phyloP scores from a whole-genome alignment of 2,329 filamentous ascomycete genomes.

The Aphanoascus verrucosus region DNA sequence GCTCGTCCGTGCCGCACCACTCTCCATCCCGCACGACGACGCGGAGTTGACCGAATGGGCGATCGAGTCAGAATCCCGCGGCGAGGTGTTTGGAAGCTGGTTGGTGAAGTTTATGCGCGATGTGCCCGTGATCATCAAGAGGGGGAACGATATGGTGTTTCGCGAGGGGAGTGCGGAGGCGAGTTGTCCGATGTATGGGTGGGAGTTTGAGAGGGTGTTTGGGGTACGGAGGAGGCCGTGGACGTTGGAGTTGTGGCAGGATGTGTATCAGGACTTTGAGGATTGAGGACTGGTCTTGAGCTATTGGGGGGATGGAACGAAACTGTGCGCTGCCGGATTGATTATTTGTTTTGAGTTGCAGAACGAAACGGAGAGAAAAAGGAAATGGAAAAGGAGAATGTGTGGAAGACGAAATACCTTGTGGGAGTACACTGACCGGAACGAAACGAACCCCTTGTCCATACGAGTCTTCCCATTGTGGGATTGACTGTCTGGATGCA shows the following conservation, averaged over 20 bases:
- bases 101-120: constrained; percentile 18
- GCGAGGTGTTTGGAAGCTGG: constrained; percentile 26
- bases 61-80: constrained; percentile 18
- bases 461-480: too few relatives aligned
- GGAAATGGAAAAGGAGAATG: too few relatives aligned
- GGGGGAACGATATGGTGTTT: neutral
- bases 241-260: neutral
- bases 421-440: too few relatives aligned
- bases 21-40: constrained; percentile 30
- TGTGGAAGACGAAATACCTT: too few relatives aligned
- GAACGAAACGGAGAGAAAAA: too few relatives aligned
- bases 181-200: neutral
- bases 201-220: neutral
- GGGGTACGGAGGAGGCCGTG: neutral
- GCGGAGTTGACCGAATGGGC: constrained; percentile 30
- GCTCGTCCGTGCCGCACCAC: constrained; percentile 30
- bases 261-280: neutral
- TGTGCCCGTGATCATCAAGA: neutral
- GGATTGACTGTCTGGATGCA: too few relatives aligned
- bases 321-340: too few relatives aligned
- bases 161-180: neutral
- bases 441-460: too few relatives aligned
- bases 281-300: too few relatives aligned
- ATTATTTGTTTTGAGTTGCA: too few relatives aligned
- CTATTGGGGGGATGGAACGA: too few relatives aligned